These are phyloP conservation scores for Kandelia obovata DNA, from an alignment of 345 rosid species.

Conservation along the genomic window DNA sequence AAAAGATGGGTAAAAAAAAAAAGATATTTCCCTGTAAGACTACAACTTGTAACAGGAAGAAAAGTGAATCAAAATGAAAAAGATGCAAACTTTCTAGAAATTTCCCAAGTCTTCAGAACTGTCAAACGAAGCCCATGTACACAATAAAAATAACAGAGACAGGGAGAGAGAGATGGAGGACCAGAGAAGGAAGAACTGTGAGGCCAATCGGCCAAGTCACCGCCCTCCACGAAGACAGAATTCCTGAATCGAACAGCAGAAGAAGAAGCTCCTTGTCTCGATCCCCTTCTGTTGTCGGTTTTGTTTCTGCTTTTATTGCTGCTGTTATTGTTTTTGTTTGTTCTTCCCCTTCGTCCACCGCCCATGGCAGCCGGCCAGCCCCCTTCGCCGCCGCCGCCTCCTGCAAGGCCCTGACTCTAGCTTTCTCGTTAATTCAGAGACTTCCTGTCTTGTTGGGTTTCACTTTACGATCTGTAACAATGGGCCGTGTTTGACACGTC, in stretches of 20 bases:
- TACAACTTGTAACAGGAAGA: no score
- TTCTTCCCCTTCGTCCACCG: slow-evolving; percentile 49
- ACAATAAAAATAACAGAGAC: background rate
- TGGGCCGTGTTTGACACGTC: no score
- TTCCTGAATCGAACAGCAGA: slow-evolving; percentile 12
- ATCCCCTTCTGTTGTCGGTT: slow-evolving; percentile 23
- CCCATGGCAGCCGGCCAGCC: slow-evolving; percentile 31
- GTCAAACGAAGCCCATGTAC: background rate
- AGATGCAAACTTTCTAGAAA: background rate
- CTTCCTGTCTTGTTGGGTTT: no score
- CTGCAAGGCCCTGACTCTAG: no score
- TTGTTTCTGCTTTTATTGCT: background rate
- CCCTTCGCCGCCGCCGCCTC: no score
- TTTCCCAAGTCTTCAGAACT: background rate
- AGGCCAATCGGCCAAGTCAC: slow-evolving; percentile 63
- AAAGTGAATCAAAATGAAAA: background rate
- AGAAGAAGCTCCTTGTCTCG: background rate
- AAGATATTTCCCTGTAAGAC: no score
- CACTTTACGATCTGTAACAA: no score
- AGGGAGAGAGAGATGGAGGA: background rate
- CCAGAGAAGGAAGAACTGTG: slow-evolving; percentile 39
- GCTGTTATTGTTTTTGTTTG: slow-evolving; percentile 12
- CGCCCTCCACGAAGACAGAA: slow-evolving; percentile 74
- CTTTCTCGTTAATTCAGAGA: no score
- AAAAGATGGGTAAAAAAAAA: no score